These are phyloP conservation scores for Tagetes patula DNA, from an alignment of 129 eudicot genomes.

Conservation along the genomic window DNA sequence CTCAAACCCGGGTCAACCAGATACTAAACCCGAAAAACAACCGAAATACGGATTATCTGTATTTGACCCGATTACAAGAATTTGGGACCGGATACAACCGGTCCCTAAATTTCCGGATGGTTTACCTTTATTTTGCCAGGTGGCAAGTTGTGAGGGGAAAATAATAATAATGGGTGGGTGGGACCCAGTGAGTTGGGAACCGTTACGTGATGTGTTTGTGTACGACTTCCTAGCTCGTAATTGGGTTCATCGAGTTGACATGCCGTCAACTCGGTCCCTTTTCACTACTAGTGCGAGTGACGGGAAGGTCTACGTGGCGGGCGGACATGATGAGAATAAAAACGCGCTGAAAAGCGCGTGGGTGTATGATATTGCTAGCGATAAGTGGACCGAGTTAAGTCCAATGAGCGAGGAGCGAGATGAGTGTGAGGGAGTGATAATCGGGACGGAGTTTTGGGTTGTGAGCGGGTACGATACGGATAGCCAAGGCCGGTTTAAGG, in stretches of 20 bases:
- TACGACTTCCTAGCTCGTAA: slow-evolving; percentile 70
- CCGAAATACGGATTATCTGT: slow-evolving; percentile 57
- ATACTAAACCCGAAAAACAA: slow-evolving; percentile 39
- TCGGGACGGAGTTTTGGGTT: slow-evolving; percentile 84
- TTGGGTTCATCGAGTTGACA: slow-evolving; percentile 60
- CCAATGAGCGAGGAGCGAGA: slow-evolving; percentile 84
- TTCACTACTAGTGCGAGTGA: slow-evolving; percentile 51
- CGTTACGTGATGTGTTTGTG: slow-evolving; percentile 55
- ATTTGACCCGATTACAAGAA: slow-evolving; percentile 41
- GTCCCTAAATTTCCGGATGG: slow-evolving; percentile 60
- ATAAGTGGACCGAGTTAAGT: slow-evolving; percentile 71
- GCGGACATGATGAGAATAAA: slow-evolving; percentile 80
- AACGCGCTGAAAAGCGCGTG: slow-evolving; percentile 69
- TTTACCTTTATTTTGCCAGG: slow-evolving; percentile 77
- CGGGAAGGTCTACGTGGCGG: slow-evolving; percentile 55
- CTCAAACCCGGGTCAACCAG: slow-evolving; percentile 2
- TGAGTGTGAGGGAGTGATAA: slow-evolving; percentile 68
- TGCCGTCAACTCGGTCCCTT: slow-evolving; percentile 71
- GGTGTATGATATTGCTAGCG: slow-evolving; percentile 44
- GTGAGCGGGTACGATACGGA: slow-evolving; percentile 93
- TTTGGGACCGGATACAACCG: slow-evolving; percentile 66
- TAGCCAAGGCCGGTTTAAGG: slow-evolving; percentile 60
- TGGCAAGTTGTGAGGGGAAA: slow-evolving; percentile 71
- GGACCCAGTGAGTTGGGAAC: slow-evolving; percentile 73
- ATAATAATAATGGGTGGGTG: slow-evolving; percentile 77